Base-by-base conservation (phyloP, 345 rosid species). In the Eutrema heterophyllum region DNA sequence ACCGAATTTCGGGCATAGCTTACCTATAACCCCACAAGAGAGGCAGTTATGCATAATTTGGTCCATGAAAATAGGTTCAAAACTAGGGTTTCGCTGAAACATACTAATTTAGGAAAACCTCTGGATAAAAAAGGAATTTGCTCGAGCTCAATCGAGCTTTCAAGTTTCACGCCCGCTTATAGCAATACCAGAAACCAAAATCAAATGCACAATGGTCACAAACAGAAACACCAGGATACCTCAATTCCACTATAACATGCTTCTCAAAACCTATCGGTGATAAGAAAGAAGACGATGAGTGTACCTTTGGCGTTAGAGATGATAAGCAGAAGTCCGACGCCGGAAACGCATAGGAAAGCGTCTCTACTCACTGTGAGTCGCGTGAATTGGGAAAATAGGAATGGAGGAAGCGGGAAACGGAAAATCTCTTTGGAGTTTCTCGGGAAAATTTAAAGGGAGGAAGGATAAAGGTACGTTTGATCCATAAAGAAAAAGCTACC, bases 1-100 rank as follows among this genome's bases (percentile, higher is more conserved):
- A 75, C 64, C 85, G 89, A 68, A 91, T 85, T 41, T 89, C 93
- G 2, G 96, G 97, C 97, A 88, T 91, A 2, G 61, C 43, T 76
- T 77, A 43, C 44, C 64, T 50, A 41, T 56, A 66, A 68, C 7
- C 45, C 29, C 41, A 76, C 21, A 75, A 35, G 41, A 9, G 21
- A 64, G 64, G 55, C 21, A 29, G 26, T 60, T 21, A 21, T 21
- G 44, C 18, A 46, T 48, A 18, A 33, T 12, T 3, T 13, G 45
- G n/a, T 59, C 56, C 9, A 59, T 0, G 3, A 61, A 18, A 3
- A 56, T 11, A 38, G 46, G 12, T 50, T 48, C 54, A 13, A 1
- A 66, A 49, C 44, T 45, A 21, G 45, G 55, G 45, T 18, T 45
- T 43, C 33, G 29, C 36, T 5, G 27, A 46, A 48, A 58, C 40